Conservation (phyloP, 2,329 filamentous ascomycete species). For the Emergomyces pasteurianus region DNA sequence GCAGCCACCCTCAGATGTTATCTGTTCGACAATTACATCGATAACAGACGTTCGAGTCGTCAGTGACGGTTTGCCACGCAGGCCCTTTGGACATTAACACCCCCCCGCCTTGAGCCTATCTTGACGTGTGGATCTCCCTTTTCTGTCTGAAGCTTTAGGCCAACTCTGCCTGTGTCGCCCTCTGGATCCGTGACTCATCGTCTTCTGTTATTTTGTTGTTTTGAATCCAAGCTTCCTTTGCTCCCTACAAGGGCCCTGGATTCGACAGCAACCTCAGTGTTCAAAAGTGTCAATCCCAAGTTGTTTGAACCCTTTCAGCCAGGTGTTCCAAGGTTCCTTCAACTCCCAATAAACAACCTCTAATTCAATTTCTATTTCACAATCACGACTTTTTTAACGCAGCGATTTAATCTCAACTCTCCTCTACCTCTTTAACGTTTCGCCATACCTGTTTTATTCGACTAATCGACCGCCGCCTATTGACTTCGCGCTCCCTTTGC, state of each 20-base stretch:
- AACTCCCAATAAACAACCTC: not conserved
- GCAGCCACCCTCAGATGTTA: conserved; percentile 2
- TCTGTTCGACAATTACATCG: not conserved
- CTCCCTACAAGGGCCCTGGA: not conserved
- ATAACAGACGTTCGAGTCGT: conserved; percentile 4
- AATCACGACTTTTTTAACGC: conserved; percentile 12
- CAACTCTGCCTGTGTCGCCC: conserved; percentile 2
- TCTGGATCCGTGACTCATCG: conserved; percentile 4
- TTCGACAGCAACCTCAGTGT: not conserved
- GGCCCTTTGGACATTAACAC: not conserved
- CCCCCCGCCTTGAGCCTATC: not conserved
- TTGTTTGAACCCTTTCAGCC: conserved; percentile 1
- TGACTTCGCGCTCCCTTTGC: not conserved
- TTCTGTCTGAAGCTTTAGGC: not conserved
- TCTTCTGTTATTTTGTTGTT: conserved; percentile 1
- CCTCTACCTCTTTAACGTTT: conserved; percentile 1
- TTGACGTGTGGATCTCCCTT: not conserved
- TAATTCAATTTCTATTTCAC: not conserved
- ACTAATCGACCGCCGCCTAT: not conserved
- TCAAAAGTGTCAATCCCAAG: no score
- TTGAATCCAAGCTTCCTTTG: not conserved
- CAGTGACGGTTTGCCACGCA: conserved; percentile 3
- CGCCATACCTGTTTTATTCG: not conserved
- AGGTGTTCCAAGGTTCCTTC: conserved; percentile 5
- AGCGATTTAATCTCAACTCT: conserved; percentile 9